Evolutionary conservation across 2,329 filamentous ascomycete species (phyloP).

Genomic region (Gliomastix tumulicola): DNA sequence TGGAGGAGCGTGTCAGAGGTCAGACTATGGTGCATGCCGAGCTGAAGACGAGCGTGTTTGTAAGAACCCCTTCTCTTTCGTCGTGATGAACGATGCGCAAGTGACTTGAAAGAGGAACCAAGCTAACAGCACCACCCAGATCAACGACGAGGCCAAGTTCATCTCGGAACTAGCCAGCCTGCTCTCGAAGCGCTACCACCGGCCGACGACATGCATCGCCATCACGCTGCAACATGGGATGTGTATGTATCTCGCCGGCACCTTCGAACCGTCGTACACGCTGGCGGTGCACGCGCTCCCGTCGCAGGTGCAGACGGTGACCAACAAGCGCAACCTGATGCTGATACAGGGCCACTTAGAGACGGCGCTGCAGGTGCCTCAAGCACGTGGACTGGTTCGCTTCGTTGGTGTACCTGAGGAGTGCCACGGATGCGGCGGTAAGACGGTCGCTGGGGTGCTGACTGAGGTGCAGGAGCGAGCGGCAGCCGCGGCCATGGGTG

Average conservation of each 20-base stretch:
- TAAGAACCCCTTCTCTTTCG: conserved; percentile 6
- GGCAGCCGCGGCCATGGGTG: background rate
- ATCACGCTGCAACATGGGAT: conserved; percentile 70
- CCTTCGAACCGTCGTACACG: conserved; percentile 73
- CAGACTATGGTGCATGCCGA: conserved; percentile 57
- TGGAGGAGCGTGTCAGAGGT: conserved; percentile 38
- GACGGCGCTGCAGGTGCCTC: conserved; percentile 59
- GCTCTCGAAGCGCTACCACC: conserved; percentile 68
- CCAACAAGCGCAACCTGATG: conserved; percentile 75
- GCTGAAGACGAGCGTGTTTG: conserved; percentile 58
- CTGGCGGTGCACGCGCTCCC: conserved; percentile 67
- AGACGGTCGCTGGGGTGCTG: conserved; percentile 62
- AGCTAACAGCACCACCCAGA: no score
- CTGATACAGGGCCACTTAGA: conserved; percentile 71
- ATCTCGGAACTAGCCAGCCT: conserved; percentile 67
- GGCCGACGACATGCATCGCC: conserved; percentile 66
- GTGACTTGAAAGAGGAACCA: no score
- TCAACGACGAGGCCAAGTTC: conserved; percentile 69
- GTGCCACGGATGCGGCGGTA: conserved; percentile 63
- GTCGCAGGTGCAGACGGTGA: conserved; percentile 60
- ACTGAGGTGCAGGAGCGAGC: conserved; percentile 22
- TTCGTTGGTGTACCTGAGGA: conserved; percentile 67
- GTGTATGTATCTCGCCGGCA: conserved; percentile 68
- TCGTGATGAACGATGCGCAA: no score
- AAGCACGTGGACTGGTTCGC: conserved; percentile 63